Percentiles rank a stretch among this genome's conserved stretches.
These are phyloP conservation scores for Cupressus sempervirens DNA, from an alignment of 75 land plant genomes.

Conservation along the genomic window DNA sequence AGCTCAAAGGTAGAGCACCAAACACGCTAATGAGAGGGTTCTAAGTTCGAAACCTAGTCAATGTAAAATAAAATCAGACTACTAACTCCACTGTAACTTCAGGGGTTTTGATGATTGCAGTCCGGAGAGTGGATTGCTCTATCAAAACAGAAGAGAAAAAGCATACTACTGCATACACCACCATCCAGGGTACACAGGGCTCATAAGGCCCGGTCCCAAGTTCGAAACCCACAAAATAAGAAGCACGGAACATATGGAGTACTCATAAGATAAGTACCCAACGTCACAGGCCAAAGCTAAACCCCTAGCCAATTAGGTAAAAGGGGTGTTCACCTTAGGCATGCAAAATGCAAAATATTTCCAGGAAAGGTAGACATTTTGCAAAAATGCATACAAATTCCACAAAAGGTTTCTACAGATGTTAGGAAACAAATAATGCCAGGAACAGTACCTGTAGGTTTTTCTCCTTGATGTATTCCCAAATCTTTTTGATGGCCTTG, in stretches of 20 bases:
- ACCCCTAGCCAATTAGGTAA: not conserved
- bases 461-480: conserved; percentile 70
- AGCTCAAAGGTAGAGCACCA: not conserved
- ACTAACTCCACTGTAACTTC: not conserved
- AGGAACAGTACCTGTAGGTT: conserved; percentile 57
- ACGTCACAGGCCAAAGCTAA: not conserved
- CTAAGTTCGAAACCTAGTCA: not conserved
- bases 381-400: not conserved
- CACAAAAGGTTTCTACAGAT: not conserved
- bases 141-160: not conserved
- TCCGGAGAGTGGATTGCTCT: not conserved
- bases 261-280: not conserved
- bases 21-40: not conserved
- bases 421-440: not conserved
- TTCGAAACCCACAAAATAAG: not conserved
- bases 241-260: not conserved
- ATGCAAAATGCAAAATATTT: no score
- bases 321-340: not conserved
- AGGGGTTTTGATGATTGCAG: not conserved
- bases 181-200: not conserved
- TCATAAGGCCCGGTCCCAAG: not conserved
- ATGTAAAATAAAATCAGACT: not conserved
- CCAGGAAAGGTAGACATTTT: not conserved
- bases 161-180: not conserved
- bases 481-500: conserved; percentile 68